Evolutionary conservation across 202 grass and related monocot genomes (phyloP), one percentile per base, ranked within the genome.

Genomic region (Eragrostis tef): DNA sequence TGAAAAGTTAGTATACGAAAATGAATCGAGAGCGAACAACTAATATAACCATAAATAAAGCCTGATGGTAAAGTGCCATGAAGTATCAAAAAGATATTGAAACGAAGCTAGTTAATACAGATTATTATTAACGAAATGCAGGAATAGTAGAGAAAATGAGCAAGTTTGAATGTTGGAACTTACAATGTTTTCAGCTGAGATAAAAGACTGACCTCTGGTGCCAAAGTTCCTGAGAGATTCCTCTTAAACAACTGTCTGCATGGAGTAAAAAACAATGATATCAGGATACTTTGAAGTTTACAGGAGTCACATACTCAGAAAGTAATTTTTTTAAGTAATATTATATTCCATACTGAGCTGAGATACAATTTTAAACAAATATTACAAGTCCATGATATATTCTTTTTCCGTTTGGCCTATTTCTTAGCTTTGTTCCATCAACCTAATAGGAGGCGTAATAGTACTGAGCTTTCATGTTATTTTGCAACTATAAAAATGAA

Each of bases 161-260:
- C 3, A 84, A 78, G 48, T 77, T 69, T 17, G 72, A 63, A 71
- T 19, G 77, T 80, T 19, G 29, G 83, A 68, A 93, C 95, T 94
- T 87, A 98, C 95, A 98, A 71, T 91, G 90, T 98, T 85, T 77
- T 67, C 88, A 98, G 90, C 73, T 72, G 68, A 83, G 88, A 83
- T 81, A 98, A 72, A 78, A 72, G 85, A 88, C 90, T 90, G 86
- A 95, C 59, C 75, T 90, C 90, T 75, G 90, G 90, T 64, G 90
- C 77, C 84, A 98, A 91, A 82, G 80, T 88, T 83, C 95, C 95
- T 82, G 87, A 88, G 62, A 98, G 86, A 74, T 91, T 91, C 83
- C 61, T 93, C 73, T 71, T 90, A 73, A 98, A 65, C 81, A 98
- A 86, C 36, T 95, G 95, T 84, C 95, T 98, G 83, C 73, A 75